phyloP scores from a whole-genome alignment of 331 rosid genomes.

The Pyracantha coccinea region DNA sequence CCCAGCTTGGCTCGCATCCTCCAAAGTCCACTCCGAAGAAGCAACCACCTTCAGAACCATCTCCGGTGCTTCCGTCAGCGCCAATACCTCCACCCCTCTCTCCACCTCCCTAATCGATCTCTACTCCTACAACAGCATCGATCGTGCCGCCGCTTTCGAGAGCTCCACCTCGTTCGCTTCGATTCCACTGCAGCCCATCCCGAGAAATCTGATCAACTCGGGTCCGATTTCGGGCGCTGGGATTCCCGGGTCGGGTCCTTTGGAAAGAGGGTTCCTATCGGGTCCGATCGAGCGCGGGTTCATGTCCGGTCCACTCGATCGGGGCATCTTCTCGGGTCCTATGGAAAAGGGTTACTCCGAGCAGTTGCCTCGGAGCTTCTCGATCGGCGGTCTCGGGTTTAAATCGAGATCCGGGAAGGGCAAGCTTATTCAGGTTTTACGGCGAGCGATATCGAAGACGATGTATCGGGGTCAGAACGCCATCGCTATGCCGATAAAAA shows the following conservation, averaged over 20 bases:
- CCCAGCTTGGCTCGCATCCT: conserved; percentile 48
- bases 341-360: conserved; percentile 51
- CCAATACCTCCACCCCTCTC: conserved; percentile 88
- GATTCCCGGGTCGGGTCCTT: conserved; percentile 60
- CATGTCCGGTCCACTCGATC: conserved; percentile 92
- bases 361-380: conserved; percentile 75
- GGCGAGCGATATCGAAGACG: conserved; percentile 61
- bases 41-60: conserved; percentile 82
- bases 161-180: conserved; percentile 85
- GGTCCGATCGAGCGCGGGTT: conserved; percentile 97
- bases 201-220: conserved; percentile 38
- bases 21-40: conserved; percentile 85
- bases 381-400: conserved; percentile 54
- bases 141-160: conserved; percentile 89
- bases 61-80: conserved; percentile 95
- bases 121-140: conserved; percentile 62
- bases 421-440: conserved; percentile 45
- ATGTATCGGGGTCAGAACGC: conserved; percentile 64
- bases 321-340: conserved; percentile 76
- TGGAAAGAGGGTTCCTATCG: conserved; percentile 76
- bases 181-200: conserved; percentile 85
- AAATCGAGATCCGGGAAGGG: conserved; percentile 47
- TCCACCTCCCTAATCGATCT: conserved; percentile 69
- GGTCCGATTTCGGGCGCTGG: conserved; percentile 65
- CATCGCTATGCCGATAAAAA: conserved; percentile 62